These are phyloP conservation scores for Phialophora macrospora DNA, from an alignment of 2,329 filamentous ascomycete genomes.

Conservation along the genomic window DNA sequence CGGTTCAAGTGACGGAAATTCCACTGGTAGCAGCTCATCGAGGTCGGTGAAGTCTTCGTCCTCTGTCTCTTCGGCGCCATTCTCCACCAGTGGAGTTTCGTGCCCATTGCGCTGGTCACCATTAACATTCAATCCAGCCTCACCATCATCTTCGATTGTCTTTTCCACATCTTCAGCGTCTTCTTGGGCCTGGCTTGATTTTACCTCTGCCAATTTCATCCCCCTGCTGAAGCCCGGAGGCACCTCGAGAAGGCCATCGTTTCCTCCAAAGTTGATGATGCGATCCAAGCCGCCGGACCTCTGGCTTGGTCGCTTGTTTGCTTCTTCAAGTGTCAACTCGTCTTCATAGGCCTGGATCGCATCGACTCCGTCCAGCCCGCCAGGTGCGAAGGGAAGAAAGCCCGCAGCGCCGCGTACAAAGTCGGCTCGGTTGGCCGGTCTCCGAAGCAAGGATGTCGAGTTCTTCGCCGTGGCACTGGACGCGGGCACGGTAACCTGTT, in stretches of 20 bases:
- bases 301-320: conserved; percentile 44
- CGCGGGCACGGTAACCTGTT: conserved; percentile 88
- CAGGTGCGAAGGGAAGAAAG: conserved; percentile 92
- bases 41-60: conserved; percentile 66
- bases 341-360: conserved; percentile 83
- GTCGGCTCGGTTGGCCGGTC: conserved; percentile 83
- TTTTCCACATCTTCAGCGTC: conserved; percentile 73
- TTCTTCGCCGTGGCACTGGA: conserved; percentile 92
- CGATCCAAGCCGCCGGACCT: conserved; percentile 68
- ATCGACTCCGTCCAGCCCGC: conserved; percentile 84
- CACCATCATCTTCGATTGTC: conserved; percentile 57
- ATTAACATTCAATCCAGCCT: conserved; percentile 24
- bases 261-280: conserved; percentile 79
- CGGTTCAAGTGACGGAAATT: conserved; percentile 89
- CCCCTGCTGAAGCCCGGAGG: conserved; percentile 83
- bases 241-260: conserved; percentile 77
- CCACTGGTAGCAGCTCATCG: conserved; percentile 84
- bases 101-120: conserved; percentile 24
- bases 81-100: conserved; percentile 15
- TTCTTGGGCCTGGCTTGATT: conserved; percentile 62
- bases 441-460: conserved; percentile 84
- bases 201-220: conserved; percentile 69
- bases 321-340: conserved; percentile 63
- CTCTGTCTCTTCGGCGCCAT: conserved; percentile 37
- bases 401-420: conserved; percentile 92